Evolutionary conservation across 75 land plant genomes (phyloP), one percentile per base, ranked within the genome.

Genomic region (Larix kaempferi): DNA sequence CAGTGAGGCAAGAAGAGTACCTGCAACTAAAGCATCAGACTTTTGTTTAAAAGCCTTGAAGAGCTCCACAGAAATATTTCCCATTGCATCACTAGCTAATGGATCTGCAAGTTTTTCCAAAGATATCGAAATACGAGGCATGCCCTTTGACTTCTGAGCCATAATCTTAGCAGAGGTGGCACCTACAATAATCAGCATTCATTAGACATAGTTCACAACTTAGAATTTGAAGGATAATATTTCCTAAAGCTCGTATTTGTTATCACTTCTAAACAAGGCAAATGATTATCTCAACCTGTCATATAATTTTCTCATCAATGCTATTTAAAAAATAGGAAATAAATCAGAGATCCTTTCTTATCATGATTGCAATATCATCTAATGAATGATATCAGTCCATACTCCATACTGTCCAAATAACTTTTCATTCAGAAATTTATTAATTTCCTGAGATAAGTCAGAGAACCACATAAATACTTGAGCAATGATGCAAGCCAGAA

Each of bases 141-240:
- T 89, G 57, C 86, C 88, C 76, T 83, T 88, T 2, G 86, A 76
- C 71, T 89, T 92, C 52, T 87, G 89, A 12, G 89, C 88, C 37
- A 82, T 78, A 73, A 89, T 59, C 71, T 72, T 87, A 33, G 89
- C 94, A 77, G 59, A 55, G 52, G 82, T 80, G 49, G 84, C 86
- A 82, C 88, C 94, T 89, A 74, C 55, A 72, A 62, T 23, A 16
- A 73, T 39, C 82, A 74, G 25, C 75, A 69, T 69, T 69, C 12
- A 39, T 33, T 69, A 69, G 71, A 69, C 23, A 69, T 41, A 77
- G 16, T 6, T 23, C 57, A 29, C 57, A n/a, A 73, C 19, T 49
- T 39, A 12, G 25, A 27, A 22, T 69, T 41, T 67, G 49, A 39
- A 39, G 39, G 3, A 67, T 0, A n/a, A 3, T 21, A 5, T 69